A percentile compares a stretch with the other conserved stretches of the same genome.
These are phyloP conservation scores for Diaporthe vaccinii DNA, from an alignment of 2,329 filamentous ascomycete species.

Conservation along the genomic window DNA sequence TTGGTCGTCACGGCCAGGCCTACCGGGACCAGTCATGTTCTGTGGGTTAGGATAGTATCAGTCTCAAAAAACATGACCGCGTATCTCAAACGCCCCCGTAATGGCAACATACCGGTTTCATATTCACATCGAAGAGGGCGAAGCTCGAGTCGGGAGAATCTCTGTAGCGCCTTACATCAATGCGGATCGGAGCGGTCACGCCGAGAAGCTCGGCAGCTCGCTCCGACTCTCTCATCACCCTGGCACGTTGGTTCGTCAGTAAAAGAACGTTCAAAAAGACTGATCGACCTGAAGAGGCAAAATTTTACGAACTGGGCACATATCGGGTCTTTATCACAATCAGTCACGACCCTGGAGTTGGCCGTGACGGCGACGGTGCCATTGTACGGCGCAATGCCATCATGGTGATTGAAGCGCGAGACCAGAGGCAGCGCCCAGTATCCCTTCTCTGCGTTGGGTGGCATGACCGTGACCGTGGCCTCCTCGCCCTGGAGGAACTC, in stretches of 20 bases:
- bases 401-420: slow-evolving; percentile 60
- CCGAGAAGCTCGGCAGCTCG: slow-evolving; percentile 54
- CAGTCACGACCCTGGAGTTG: slow-evolving; percentile 58
- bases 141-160: slow-evolving; percentile 2
- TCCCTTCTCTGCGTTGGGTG: slow-evolving; percentile 51
- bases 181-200: slow-evolving; percentile 59
- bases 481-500: slow-evolving; percentile 63
- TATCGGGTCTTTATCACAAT: slow-evolving; percentile 19
- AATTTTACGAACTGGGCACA: neutral
- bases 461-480: slow-evolving; percentile 66
- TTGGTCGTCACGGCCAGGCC: slow-evolving; percentile 62
- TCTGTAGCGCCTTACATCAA: slow-evolving; percentile 55
- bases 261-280: neutral
- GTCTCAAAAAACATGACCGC: neutral
- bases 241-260: neutral
- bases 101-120: slow-evolving; percentile 9
- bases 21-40: slow-evolving; percentile 56
- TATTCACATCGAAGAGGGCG: slow-evolving; percentile 12
- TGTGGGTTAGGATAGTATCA: slow-evolving; percentile 41
- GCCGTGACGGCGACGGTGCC: slow-evolving; percentile 60
- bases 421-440: slow-evolving; percentile 62
- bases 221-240: slow-evolving; percentile 55
- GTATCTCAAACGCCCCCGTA: neutral
- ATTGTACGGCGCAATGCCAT: slow-evolving; percentile 64
- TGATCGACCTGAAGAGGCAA: neutral